These are phyloP conservation scores for Diutina rugosa DNA, from an alignment of 1,139 yeast species.

Conservation along the genomic window DNA sequence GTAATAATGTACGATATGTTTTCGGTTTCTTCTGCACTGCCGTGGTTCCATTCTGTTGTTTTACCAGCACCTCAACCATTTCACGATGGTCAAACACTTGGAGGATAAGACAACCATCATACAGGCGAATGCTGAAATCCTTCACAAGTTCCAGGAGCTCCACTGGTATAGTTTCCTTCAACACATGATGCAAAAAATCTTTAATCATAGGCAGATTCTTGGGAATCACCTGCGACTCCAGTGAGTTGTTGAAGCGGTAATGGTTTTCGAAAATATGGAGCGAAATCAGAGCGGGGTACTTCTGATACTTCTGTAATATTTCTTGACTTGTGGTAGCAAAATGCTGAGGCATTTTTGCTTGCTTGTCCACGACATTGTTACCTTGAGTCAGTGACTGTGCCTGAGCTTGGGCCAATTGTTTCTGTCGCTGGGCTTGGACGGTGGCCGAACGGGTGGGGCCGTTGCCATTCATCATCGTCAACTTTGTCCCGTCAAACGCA, in stretches of 20 bases:
- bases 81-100: constrained; percentile 68
- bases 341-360: constrained; percentile 3
- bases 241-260: constrained; percentile 59
- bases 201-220: constrained; percentile 70
- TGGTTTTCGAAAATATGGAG: constrained; percentile 87
- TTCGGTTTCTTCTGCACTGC: constrained; percentile 33
- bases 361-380: background rate
- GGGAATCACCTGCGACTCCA: constrained; percentile 69
- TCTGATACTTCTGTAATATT: constrained; percentile 64
- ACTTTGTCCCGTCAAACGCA: background rate
- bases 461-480: constrained; percentile 1
- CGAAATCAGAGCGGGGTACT: constrained; percentile 70
- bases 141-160: constrained; percentile 80
- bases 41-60: background rate
- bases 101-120: constrained; percentile 81
- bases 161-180: constrained; percentile 75
- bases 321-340: constrained; percentile 66
- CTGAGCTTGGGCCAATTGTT: background rate
- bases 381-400: background rate
- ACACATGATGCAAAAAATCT: constrained; percentile 66
- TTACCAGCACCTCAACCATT: constrained; percentile 1
- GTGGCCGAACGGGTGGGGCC: constrained; percentile 1
- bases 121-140: constrained; percentile 71
- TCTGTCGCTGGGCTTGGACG: background rate
- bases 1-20: constrained; percentile 61